Conservation (phyloP, 345 rosid species). For the Boechera stricta region DNA sequence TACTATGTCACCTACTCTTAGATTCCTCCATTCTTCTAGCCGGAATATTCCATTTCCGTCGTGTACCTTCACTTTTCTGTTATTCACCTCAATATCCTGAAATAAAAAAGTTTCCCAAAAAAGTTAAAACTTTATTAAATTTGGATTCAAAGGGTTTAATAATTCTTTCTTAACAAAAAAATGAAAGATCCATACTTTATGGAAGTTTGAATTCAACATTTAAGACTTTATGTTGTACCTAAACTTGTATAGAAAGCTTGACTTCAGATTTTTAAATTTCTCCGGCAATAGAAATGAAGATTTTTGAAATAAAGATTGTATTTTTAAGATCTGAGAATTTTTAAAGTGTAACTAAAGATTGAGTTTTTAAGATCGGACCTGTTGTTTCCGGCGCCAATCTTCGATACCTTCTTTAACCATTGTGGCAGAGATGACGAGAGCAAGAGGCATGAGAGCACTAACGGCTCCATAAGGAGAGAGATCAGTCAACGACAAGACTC, state of each 20-base stretch:
- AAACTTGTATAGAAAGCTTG: not conserved
- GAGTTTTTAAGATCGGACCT: constrained; percentile 50
- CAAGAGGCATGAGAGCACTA: constrained; percentile 76
- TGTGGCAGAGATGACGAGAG: constrained; percentile 69
- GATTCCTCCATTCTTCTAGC: constrained; percentile 68
- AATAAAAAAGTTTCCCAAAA: not conserved
- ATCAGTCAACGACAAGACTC: constrained; percentile 70
- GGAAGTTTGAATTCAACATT: not conserved
- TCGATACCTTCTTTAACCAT: constrained; percentile 93
- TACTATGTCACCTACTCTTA: constrained; percentile 88
- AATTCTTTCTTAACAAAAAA: not conserved
- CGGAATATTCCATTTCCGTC: constrained; percentile 62
- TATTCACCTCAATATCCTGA: constrained; percentile 86
- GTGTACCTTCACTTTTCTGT: constrained; percentile 77
- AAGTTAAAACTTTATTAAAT: not conserved
- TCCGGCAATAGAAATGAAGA: not conserved
- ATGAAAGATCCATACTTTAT: constrained; percentile 20
- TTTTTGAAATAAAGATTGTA: not conserved
- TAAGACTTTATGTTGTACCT: not conserved
- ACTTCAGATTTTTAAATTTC: not conserved
- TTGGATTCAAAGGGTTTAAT: not conserved
- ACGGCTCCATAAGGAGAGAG: constrained; percentile 74
- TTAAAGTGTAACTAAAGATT: not conserved
- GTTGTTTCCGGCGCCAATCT: constrained; percentile 86
- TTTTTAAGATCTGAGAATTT: not conserved